Evolutionary conservation across 495 filamentous ascomycete genomes (phyloP).

Genomic region (Neurospora pannonica): DNA sequence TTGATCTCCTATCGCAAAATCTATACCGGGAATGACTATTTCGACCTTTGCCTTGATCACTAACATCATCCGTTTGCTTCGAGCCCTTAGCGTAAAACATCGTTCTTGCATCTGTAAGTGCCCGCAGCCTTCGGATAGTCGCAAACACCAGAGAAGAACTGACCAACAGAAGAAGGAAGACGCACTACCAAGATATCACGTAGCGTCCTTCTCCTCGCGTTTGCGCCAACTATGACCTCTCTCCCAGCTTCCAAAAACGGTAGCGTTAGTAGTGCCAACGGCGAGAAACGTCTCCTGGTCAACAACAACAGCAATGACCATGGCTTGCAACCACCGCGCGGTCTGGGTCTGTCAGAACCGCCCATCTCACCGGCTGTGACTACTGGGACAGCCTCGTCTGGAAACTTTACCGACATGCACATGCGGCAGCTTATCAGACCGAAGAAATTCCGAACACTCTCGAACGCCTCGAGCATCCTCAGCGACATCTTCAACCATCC

Average conservation of each 20-base stretch:
- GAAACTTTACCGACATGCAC: constrained; percentile 1
- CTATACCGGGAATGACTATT: neutral
- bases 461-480: constrained; percentile 13
- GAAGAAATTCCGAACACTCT: constrained; percentile 12
- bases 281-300: neutral
- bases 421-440: constrained; percentile 4
- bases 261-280: neutral
- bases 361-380: neutral
- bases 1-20: neutral
- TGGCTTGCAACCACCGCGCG: neutral
- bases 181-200: neutral
- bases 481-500: constrained; percentile 18
- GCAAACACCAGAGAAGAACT: neutral
- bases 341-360: neutral
- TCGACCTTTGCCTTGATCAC: neutral
- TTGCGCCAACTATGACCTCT: neutral
- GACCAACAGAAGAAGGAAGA: neutral
- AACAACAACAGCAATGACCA: neutral
- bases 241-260: neutral
- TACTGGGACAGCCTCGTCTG: neutral
- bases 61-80: neutral
- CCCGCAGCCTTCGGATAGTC: neutral
- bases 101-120: neutral
- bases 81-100: neutral
- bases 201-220: neutral